phyloP scores from a whole-genome alignment of 257 asterid genomes.

The Solanum neorickii region DNA sequence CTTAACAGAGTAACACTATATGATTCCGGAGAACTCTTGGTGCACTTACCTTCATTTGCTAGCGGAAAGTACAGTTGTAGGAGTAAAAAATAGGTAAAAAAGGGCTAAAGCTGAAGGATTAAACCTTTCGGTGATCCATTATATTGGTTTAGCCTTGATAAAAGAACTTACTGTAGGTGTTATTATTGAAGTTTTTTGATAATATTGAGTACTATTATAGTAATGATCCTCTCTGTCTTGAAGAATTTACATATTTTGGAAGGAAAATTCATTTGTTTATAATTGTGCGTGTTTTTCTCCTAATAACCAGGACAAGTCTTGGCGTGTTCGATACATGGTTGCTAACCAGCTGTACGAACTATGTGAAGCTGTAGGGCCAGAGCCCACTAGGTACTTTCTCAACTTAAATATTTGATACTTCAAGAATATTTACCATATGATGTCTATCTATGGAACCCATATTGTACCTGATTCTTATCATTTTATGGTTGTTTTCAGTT shows the following conservation, averaged over 20 bases:
- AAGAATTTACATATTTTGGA: not conserved
- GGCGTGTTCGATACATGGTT: conserved; percentile 99
- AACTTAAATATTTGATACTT: not conserved
- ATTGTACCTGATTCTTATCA: not conserved
- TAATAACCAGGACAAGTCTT: conserved; percentile 80
- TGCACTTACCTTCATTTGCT: not conserved
- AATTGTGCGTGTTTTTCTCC: not conserved
- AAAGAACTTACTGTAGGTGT: not conserved
- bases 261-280: not conserved
- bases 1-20: not conserved
- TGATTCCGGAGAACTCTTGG: not conserved
- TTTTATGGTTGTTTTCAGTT: not conserved
- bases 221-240: not conserved
- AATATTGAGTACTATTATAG: not conserved
- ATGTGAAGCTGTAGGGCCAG: conserved; percentile 98
- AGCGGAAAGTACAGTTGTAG: not conserved
- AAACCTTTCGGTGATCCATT: not conserved
- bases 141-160: not conserved
- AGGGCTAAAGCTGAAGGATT: not conserved
- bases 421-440: not conserved
- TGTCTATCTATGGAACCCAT: not conserved
- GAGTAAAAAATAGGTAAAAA: not conserved
- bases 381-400: conserved; percentile 63
- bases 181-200: not conserved
- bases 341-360: conserved; percentile 95